Evolutionary conservation across 345 rosid species (phyloP).

Genomic region (Anastatica hierochuntica): DNA sequence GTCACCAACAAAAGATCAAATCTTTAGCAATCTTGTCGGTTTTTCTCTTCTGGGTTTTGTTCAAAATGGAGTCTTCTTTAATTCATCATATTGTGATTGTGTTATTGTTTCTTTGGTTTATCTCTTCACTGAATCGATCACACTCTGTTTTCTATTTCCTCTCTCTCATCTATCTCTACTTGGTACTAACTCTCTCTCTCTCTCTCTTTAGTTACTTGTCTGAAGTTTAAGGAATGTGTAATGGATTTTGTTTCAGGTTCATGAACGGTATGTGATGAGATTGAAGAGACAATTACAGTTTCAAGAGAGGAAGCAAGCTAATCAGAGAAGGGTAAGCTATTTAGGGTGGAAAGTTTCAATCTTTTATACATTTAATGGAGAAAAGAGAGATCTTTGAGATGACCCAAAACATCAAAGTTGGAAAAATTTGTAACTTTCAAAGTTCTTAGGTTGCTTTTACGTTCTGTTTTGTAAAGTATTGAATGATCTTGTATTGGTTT

Average conservation of each 20-base stretch:
- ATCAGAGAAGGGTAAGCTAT: constrained; percentile 60
- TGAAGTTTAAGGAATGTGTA: not conserved
- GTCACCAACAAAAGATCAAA: not conserved
- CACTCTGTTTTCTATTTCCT: constrained; percentile 42
- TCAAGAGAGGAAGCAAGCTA: constrained; percentile 60
- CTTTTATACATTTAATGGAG: no score
- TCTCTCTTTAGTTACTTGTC: not conserved
- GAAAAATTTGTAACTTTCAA: not conserved
- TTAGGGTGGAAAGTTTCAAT: constrained; percentile 1
- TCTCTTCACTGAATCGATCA: constrained; percentile 43
- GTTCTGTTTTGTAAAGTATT: not conserved
- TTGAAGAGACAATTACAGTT: constrained; percentile 53
- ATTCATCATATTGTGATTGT: constrained; percentile 74
- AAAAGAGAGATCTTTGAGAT: no score
- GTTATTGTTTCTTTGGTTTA: constrained; percentile 52
- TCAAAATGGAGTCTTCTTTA: constrained; percentile 40
- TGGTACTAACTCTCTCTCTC: constrained; percentile 33
- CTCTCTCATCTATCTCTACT: constrained; percentile 62
- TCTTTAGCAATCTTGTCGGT: not conserved
- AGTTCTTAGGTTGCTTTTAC: not conserved
- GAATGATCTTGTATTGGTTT: not conserved
- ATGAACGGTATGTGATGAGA: constrained; percentile 58
- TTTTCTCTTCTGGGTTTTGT: constrained; percentile 12
- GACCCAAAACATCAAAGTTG: no score
- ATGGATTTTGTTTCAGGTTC: constrained; percentile 38